Base-by-base conservation (phyloP, 139 green algal species). In the Chlamydomonas schloesseri region DNA sequence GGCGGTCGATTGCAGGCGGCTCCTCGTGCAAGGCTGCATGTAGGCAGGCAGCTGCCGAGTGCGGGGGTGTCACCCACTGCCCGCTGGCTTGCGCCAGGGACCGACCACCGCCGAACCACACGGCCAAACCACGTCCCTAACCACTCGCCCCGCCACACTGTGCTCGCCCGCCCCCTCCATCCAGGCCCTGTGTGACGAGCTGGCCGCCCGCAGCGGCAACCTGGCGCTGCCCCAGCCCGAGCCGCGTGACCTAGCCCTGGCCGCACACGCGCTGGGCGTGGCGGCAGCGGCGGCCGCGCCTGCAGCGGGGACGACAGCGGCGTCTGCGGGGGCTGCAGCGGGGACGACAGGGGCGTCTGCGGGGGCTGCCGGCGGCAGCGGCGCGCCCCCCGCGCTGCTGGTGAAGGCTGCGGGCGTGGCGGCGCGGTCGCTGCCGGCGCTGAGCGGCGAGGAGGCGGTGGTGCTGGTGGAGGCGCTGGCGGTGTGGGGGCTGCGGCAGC, bases 181-280 rank as follows among this genome's bases (percentile, higher is more conserved):
- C 42, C 74, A 82, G 74, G 57, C 34, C 3, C 21, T 71, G 21
- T 28, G 57, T 11, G 55, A 71, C 23, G 31, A 71, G 36, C 55
- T 82, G 55, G 57, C 26, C 4, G 28, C 13, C 6, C 55, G 74
- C 33, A 28, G 24, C 14, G 74, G 74, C 33, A 55, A 82, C 74
- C 55, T 82, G 74, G 60, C 74, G 34, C 31, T 71, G 74, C 34
- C 74, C 57, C 74, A 82, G 57, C 74, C 74, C 34, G 34, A 71
- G 36, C 10, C 74, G 2, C 57, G 74, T 2, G 74, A 82, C 74
- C 31, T 82, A 58, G 74, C 57, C 6, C 34, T 82, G 23, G 57
- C 36, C 34, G 74, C 74, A 28, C n/a, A 57, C 23, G 64, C 64
- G 11, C 10, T 37, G 18, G 29, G 10, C 29, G 5, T 42, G 64